Evolutionary conservation across 1,139 yeast species (phyloP).

Genomic region (Candida gigantensis): DNA sequence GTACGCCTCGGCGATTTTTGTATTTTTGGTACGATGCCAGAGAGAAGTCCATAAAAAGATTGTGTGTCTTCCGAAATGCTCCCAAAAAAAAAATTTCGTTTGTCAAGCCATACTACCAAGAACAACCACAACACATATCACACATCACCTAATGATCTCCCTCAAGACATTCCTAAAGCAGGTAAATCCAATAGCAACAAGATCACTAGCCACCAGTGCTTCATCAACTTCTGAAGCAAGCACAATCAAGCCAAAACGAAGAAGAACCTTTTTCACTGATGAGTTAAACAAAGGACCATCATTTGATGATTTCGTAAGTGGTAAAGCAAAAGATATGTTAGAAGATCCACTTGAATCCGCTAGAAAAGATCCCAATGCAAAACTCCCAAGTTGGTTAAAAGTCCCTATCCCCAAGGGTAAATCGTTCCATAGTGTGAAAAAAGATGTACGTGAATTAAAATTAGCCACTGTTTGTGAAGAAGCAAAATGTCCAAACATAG

Average conservation of each 20-base stretch:
- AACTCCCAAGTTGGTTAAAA: slow-evolving; percentile 91
- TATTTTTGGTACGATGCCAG: no score
- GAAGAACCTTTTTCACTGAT: slow-evolving; percentile 68
- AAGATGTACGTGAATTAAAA: slow-evolving; percentile 84
- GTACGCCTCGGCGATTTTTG: no score
- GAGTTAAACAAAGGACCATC: slow-evolving; percentile 83
- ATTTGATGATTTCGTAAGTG: slow-evolving; percentile 85
- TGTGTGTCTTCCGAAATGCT: no score
- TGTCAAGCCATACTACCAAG: no score
- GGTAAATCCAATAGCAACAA: no score
- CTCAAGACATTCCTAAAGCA: no score
- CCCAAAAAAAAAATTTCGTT: no score
- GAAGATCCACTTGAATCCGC: slow-evolving; percentile 72
- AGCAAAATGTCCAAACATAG: slow-evolving; percentile 97
- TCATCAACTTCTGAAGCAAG: slow-evolving; percentile 9
- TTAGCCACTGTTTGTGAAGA: slow-evolving; percentile 97
- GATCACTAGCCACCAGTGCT: slow-evolving; percentile 17
- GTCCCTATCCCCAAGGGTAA: slow-evolving; percentile 95
- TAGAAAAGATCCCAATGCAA: slow-evolving; percentile 56
- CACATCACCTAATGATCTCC: no score
- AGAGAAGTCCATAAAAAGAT: no score
- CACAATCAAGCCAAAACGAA: slow-evolving; percentile 37
- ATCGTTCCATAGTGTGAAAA: slow-evolving; percentile 74
- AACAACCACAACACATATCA: no score
- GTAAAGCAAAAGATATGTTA: slow-evolving; percentile 67